Conservation (phyloP, 345 rosid genomes). For the Eucalyptus erythrocorys region DNA sequence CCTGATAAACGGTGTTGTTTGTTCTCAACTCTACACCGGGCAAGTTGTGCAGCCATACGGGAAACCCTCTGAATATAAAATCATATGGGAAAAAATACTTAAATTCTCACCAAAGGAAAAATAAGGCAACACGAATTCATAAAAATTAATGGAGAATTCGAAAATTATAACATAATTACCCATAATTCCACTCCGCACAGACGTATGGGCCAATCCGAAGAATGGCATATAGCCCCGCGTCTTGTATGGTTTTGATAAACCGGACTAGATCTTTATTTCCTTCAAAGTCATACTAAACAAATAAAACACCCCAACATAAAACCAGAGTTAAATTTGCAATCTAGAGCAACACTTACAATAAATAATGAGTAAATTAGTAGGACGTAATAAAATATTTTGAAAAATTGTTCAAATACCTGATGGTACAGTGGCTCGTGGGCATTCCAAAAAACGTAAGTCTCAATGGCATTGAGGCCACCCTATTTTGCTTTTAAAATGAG, state of each 20-base stretch:
- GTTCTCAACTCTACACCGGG: conserved; percentile 38
- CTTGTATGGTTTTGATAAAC: conserved; percentile 23
- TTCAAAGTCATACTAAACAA: conserved; percentile 14
- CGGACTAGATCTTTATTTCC: conserved; percentile 26
- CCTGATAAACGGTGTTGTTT: conserved; percentile 30
- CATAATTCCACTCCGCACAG: conserved; percentile 35
- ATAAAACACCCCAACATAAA: neutral
- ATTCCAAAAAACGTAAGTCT: conserved; percentile 76
- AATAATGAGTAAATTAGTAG: neutral
- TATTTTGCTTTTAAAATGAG: conserved; percentile 26
- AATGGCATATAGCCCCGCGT: conserved; percentile 16
- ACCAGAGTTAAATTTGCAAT: too few species aligned
- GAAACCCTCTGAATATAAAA: conserved; percentile 28
- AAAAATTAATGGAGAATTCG: neutral
- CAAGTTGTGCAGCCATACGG: conserved; percentile 53
- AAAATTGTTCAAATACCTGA: neutral
- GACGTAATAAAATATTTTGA: neutral
- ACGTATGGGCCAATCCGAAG: conserved; percentile 43
- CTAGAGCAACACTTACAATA: neutral
- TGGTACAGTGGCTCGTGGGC: conserved; percentile 37
- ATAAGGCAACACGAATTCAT: too few species aligned
- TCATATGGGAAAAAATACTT: neutral
- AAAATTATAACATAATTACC: too few species aligned
- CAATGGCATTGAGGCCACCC: conserved; percentile 52
- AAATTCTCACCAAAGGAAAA: neutral